Evolutionary conservation across 2,329 filamentous ascomycete genomes (phyloP).

Genomic region (Coniochaeta hoffmannii): DNA sequence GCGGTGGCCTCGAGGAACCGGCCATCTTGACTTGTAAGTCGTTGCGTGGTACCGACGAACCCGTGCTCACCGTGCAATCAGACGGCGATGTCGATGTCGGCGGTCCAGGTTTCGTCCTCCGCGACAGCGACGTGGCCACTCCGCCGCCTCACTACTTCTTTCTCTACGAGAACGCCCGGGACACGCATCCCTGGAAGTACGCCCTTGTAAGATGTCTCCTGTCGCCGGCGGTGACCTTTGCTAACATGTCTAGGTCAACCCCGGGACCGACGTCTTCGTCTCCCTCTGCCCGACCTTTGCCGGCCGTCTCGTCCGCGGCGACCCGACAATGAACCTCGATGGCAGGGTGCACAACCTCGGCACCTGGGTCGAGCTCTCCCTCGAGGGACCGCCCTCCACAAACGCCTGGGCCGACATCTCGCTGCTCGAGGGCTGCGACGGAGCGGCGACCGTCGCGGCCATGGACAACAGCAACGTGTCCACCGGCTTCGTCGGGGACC

Average conservation of each 20-base stretch:
- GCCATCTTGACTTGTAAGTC: conserved; percentile 7
- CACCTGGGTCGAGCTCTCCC: conserved; percentile 14
- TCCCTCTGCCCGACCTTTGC: conserved; percentile 17
- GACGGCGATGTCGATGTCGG: conserved; percentile 10
- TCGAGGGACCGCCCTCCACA: conserved; percentile 6
- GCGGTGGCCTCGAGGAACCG: background rate
- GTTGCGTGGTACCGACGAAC: background rate
- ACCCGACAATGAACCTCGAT: conserved; percentile 13
- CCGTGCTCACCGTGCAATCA: background rate
- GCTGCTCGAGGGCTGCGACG: conserved; percentile 18
- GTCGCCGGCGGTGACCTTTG: background rate
- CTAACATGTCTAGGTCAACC: conserved; percentile 9
- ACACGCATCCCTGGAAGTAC: conserved; percentile 20
- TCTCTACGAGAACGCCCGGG: conserved; percentile 18
- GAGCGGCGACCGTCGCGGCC: conserved; percentile 12
- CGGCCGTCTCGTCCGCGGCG: conserved; percentile 18
- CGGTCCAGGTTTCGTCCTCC: conserved; percentile 16
- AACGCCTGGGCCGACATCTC: conserved; percentile 15
- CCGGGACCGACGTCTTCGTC: conserved; percentile 14
- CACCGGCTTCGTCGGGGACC: conserved; percentile 11
- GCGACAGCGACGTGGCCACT: conserved; percentile 14
- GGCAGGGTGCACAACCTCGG: conserved; percentile 14
- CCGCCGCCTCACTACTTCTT: conserved; percentile 15
- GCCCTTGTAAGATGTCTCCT: conserved; percentile 10
- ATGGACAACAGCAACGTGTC: conserved; percentile 12